Evolutionary conservation across 2,329 filamentous ascomycete species (phyloP), one percentile per base, ranked within the genome.

Genomic region (Tolypocladium capitatum): DNA sequence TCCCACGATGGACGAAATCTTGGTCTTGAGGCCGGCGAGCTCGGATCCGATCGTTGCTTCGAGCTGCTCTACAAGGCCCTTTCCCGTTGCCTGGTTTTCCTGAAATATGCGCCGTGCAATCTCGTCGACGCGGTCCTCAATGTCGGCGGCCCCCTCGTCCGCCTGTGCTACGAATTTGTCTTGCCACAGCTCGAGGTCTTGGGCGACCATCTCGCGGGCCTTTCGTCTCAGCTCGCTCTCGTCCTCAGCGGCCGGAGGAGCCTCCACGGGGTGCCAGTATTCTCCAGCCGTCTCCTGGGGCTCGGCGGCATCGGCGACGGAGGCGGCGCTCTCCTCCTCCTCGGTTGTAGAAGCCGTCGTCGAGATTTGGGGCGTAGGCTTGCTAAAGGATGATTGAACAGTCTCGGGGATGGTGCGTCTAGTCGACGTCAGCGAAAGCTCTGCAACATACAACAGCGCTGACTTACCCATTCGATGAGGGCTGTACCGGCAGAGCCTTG

Each of bases 161-260:
- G 87, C 87, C 10, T 89, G 89, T 50, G 82, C 80, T 28, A 85
- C 77, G 61, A 95, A 96, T 59, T 94, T 94, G 52, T 80, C 79
- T 64, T 96, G 85, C 91, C 92, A 98, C 48, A 76, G 75, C 54
- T 79, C 76, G 14, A 98, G 75, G 61, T 98, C 92, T 41, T 83
- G 76, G 2, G 81, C 74, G 38, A 97, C 85, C 52, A 77, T 78
- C 57, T 83, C 76, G 41, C 80, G 78, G 2, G 76, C 76, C 4
- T 72, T 75, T 47, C 76, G 75, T 27, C 77, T 74, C 16, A 70
- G 64, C 27, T 80, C 75, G 30, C 75, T 71, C 48, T 78, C 75
- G 32, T 68, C 63, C 45, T 72, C 61, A 54, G 68, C 62, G 3
- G 68, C 56, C 13, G 74, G 64, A 0, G 75, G 73, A 2, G 73